Conservation (phyloP, 495 filamentous ascomycete species). For the Astrothelium subdiscretum region DNA sequence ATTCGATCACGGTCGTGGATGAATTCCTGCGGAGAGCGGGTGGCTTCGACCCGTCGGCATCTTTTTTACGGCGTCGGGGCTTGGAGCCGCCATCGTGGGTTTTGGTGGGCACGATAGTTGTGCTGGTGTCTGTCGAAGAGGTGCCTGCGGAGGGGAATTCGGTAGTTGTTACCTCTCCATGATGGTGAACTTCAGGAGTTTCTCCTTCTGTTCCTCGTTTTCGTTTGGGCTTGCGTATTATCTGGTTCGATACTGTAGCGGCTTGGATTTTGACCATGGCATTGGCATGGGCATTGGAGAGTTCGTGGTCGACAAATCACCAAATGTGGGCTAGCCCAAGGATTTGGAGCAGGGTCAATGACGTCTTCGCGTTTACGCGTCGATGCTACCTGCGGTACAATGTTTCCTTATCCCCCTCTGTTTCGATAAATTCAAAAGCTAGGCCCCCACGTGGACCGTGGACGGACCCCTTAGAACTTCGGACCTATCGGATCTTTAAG, state of each 20-base stretch:
- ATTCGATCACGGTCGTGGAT: constrained; percentile 35
- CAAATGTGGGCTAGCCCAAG: background rate
- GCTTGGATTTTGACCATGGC: constrained; percentile 45
- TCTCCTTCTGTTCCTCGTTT: constrained; percentile 25
- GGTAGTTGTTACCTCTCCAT: constrained; percentile 1
- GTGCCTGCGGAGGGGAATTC: background rate
- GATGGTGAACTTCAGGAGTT: constrained; percentile 10
- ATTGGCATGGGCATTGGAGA: background rate
- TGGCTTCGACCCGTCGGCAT: constrained; percentile 9
- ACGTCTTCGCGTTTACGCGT: constrained; percentile 2
- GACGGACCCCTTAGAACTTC: too few species aligned
- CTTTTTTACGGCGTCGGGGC: constrained; percentile 28
- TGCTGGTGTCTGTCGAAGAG: constrained; percentile 13
- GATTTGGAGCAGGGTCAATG: background rate
- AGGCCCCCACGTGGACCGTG: too few species aligned
- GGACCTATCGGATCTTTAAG: too few species aligned
- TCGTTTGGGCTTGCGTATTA: constrained; percentile 44
- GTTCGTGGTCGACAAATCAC: too few species aligned
- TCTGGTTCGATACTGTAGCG: constrained; percentile 42
- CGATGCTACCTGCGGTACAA: too few species aligned
- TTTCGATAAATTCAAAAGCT: too few species aligned
- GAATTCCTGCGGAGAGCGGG: constrained; percentile 27
- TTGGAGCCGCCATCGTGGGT: constrained; percentile 44
- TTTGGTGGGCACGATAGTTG: constrained; percentile 38
- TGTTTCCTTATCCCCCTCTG: too few species aligned